Conservation (phyloP, 1,284 basidiomycete genomes). For the Ceratobasidium theobromae region DNA sequence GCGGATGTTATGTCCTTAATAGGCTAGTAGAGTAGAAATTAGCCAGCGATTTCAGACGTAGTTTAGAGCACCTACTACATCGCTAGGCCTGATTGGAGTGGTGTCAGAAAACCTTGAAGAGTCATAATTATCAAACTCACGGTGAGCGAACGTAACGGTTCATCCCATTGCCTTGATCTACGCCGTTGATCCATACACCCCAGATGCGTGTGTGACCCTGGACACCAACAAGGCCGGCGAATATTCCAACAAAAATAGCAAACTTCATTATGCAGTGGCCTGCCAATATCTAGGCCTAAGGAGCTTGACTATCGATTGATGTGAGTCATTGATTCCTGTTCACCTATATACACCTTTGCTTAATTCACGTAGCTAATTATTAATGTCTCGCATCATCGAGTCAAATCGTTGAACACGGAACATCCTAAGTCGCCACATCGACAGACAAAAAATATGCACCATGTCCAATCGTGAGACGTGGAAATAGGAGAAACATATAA, state of each 20-base stretch:
- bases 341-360: too few relatives aligned
- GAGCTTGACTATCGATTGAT: not conserved
- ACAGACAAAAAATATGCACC: not conserved
- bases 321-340: too few relatives aligned
- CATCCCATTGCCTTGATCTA: slow-evolving; percentile 1
- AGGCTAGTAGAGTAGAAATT: not conserved
- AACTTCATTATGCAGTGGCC: not conserved
- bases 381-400: too few relatives aligned
- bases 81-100: not conserved
- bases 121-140: not conserved
- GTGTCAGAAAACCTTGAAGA: not conserved
- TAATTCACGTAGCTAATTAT: too few relatives aligned
- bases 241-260: not conserved
- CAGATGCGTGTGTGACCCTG: not conserved
- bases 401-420: too few relatives aligned
- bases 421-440: not conserved
- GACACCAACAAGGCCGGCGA: not conserved
- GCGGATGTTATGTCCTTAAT: slow-evolving; percentile 1
- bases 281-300: too few relatives aligned
- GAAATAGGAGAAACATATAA: not conserved
- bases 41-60: not conserved
- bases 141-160: slow-evolving; percentile 6
- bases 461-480: not conserved
- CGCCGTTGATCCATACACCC: slow-evolving; percentile 8
- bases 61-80: not conserved